These are phyloP conservation scores for Chiua virens DNA, from an alignment of 768 basidiomycete species.

Conservation along the genomic window DNA sequence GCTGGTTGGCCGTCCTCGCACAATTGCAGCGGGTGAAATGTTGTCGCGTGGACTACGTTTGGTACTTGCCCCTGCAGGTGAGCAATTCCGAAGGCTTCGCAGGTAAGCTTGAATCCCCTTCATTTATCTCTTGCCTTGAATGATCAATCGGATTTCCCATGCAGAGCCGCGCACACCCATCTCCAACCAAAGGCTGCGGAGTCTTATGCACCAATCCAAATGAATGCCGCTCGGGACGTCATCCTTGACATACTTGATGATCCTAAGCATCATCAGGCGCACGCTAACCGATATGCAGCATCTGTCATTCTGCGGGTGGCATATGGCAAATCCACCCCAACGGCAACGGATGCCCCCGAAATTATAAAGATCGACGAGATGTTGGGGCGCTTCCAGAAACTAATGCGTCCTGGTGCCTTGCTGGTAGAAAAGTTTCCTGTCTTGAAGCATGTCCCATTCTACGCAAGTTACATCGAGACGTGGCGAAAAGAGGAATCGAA, in stretches of 20 bases:
- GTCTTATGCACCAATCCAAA: conserved; percentile 50
- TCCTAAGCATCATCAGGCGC: conserved; percentile 50
- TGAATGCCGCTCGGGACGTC: conserved; percentile 34
- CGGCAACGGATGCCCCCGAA: conserved; percentile 29
- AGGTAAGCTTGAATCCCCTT: conserved; percentile 34
- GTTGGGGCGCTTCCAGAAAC: conserved; percentile 34
- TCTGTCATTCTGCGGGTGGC: conserved; percentile 35
- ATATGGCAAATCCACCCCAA: conserved; percentile 35
- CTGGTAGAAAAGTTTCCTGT: conserved; percentile 38
- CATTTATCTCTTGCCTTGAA: not conserved
- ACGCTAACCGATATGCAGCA: conserved; percentile 47
- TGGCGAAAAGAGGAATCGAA: conserved; percentile 57
- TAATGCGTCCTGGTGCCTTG: conserved; percentile 37
- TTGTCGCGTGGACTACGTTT: conserved; percentile 59
- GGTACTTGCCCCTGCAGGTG: conserved; percentile 55
- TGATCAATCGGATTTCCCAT: not conserved
- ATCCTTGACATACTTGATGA: conserved; percentile 31
- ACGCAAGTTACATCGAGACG: conserved; percentile 51
- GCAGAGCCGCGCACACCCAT: conserved; percentile 57
- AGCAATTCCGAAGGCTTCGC: conserved; percentile 60
- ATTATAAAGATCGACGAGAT: conserved; percentile 34
- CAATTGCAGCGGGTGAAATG: conserved; percentile 59
- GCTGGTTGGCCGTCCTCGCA: conserved; percentile 54
- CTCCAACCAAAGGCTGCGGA: conserved; percentile 53
- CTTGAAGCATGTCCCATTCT: conserved; percentile 55